Evolutionary conservation across 2,329 filamentous ascomycete species (phyloP), one percentile per base, ranked within the genome.

Genomic region (Aureobasidium melanogenum): DNA sequence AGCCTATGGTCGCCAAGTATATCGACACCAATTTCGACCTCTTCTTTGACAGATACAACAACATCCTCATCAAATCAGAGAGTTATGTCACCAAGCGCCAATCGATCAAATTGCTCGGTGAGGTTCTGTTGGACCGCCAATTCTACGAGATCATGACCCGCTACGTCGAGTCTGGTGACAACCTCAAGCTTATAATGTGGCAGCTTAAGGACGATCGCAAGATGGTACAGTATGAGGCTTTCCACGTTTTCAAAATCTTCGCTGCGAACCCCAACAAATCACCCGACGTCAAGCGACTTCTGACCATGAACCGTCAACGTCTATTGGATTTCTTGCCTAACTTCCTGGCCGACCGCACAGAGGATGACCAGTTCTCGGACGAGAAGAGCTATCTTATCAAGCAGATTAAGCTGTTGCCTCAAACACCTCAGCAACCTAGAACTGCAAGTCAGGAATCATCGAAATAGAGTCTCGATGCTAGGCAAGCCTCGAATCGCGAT

Each of bases 231-330:
- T 99, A 99, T 73, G 94, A 99, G 74, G 94, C 92, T 8, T 99
- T 99, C 74, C 94, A 99, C 73, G 93, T 99, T 44, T 99, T 99
- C 82, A 99, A 99, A 80, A 93, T 99, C 64, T 99, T 99, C 75
- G 94, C 97, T 59, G 94, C 94, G 63, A 99, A 99, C 73, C 94
- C 94, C 8, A 92, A 97, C 79, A 99, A 99, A 77, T 96, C 91
- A n/a, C 81, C 93, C 63, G 90, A 92, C 36, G 94, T 99, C 52
- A 91, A 96, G 73, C 90, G 93, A 72, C 96, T 99, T 70, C 79
- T 99, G 65, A 87, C 97, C 67, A 97, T 96, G 84, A 99, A 99
- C 73, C 86, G 92, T 62, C 92, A 97, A 66, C 89, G 93, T 69
- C 81, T 99, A 19, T 79, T 99, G 55, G 87, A 85, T 64, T 99